Evolutionary conservation across 2,329 filamentous ascomycete species (phyloP), one percentile per base, ranked within the genome.

Genomic region (Pleurostoma richardsiae): DNA sequence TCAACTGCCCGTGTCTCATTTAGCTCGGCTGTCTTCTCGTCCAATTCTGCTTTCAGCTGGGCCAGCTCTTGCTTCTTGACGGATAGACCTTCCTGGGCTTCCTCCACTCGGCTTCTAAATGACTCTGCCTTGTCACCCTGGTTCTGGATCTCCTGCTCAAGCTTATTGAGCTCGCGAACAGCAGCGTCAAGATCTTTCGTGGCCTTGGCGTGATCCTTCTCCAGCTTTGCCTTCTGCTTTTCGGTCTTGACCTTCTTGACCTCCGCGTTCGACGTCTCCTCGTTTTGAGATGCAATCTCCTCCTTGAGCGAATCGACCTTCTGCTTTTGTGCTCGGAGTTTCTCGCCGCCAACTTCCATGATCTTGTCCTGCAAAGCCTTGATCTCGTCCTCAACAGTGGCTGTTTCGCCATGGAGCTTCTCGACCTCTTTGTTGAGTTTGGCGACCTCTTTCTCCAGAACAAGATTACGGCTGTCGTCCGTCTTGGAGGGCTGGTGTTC

Each of bases 301-400:
- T 90, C 87, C 63, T 95, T 96, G 53, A 95, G 73, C 5, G 84
- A 80, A 62, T 97, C 92, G 31, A 99, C 90, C 72, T 88, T 95
- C 51, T 89, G 84, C 57, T 94, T 91, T 63, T 99, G 92, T 19
- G 85, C 81, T 46, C 94, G 85, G 19, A 99, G 82, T 68, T 89
- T 90, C 59, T 97, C 90, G 67, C 94, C 94, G 60, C 94, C 94
- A 52, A 96, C 86, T 66, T 96, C 86, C 94, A 99, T 97, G 60
- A 99, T 99, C 74, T 91, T 95, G 76, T 94, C 86, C 63, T 99
- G 92, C 1, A 99, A 75, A 26, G 78, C 78, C 68, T 95, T 92
- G 68, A 99, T 97, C 66, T 97, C 94, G 29, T 85, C 84, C 63
- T 99, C 94, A 6, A 96, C 83, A 41, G 85, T 94, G 2, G 88